Evolutionary conservation across 2,329 filamentous ascomycete genomes (phyloP), one percentile per base, ranked within the genome.

Genomic region (Cadophora malorum): DNA sequence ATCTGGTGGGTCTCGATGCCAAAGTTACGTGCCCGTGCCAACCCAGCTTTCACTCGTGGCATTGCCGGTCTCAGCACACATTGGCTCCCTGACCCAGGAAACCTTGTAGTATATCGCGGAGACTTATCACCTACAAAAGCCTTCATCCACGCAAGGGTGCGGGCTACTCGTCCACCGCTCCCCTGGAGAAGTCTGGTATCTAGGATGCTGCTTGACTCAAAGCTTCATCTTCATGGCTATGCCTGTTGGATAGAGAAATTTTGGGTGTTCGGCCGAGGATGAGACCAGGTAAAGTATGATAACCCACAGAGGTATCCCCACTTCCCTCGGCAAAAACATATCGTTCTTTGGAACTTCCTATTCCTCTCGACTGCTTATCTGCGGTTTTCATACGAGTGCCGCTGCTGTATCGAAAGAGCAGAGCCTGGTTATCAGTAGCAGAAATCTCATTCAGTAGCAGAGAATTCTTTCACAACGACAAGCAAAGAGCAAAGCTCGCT

Each of bases 21-120:
- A 45, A 45, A 45, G 41, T 45, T 45, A 19, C 3, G 41, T 45
- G 14, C 33, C 33, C 55, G 55, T 58, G 55, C 55, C 55, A 58
- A 58, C 31, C 55, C n/a, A 21, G 33, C 31, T 58, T 38, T 14
- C n/a, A 38, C 31, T 41, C 28, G 53, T 33, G 53, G 53, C 52
- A 55, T 19, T 31, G 52, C 53, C 25, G 16, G 25, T 56, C 28
- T 31, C 19, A 16, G 53, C 25, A 35, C 4, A 28, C 31, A 41
- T 23, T 41, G 55, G 55, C 31, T 19, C 31, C 3, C 19, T n/a
- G 31, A 7, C 35, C 28, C 33, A 35, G 31, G 53, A 21, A 38
- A 35, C 53, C 53, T 21, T 35, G 31, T 16, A 12, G 33, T 58
- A 58, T 56, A 41, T 41, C 31, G 12, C n/a, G 19, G 53, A 58